A percentile compares a stretch with the other conserved stretches of the same genome.
Evolutionary conservation across 2,329 filamentous ascomycete species (phyloP).

Genomic region (Cordyceps cateniannulata): DNA sequence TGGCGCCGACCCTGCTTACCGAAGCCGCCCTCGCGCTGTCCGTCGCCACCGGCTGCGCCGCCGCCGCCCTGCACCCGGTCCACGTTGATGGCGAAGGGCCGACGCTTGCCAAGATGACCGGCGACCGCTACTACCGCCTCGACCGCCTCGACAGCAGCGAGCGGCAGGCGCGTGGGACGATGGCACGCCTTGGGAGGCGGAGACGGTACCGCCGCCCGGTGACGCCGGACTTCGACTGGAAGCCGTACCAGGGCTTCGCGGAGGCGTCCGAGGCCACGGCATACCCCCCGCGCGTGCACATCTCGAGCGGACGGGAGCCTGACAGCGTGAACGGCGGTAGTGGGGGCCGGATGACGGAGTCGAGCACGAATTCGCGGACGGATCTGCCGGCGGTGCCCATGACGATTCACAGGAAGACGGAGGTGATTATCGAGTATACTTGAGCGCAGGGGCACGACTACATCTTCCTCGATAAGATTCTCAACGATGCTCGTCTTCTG

Average conservation of each 20-base stretch:
- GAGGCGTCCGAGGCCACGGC: not conserved
- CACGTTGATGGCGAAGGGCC: not conserved
- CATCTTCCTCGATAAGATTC: not conserved
- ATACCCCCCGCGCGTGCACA: not conserved
- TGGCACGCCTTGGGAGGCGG: not conserved
- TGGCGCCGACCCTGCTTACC: conserved; percentile 2
- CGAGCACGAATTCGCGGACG: not conserved
- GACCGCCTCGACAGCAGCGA: not conserved
- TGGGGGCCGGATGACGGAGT: not conserved
- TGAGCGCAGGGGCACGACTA: not conserved
- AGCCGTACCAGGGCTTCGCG: not conserved
- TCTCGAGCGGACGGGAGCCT: not conserved
- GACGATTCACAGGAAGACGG: not conserved
- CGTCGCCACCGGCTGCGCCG: not conserved
- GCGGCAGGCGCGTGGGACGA: too few species aligned
- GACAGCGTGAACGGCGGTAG: not conserved
- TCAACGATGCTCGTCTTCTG: not conserved
- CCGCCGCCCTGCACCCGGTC: not conserved
- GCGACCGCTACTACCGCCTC: not conserved
- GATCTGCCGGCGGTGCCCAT: not conserved
- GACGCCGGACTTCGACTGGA: not conserved
- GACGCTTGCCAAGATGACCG: not conserved
- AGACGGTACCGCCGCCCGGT: not conserved
- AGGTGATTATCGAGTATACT: not conserved
- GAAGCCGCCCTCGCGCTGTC: not conserved